Conservation (phyloP, 2,329 filamentous ascomycete genomes). For the Aspergillus pseudotamarii region DNA sequence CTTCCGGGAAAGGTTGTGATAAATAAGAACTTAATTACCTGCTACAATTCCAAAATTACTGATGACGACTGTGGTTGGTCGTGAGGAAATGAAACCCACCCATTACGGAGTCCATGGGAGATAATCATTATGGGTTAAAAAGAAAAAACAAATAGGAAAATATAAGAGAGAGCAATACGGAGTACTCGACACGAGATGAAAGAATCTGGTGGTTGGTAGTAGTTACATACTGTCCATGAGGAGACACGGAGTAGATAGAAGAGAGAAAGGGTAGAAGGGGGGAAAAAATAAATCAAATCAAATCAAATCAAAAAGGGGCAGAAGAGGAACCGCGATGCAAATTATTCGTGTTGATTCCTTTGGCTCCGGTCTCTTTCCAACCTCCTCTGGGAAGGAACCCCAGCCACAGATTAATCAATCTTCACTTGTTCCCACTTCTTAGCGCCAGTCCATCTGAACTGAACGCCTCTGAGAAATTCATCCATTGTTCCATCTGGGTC, state of each 20-base stretch:
- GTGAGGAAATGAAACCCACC: not conserved
- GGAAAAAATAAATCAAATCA: too few species aligned
- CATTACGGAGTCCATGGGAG: not conserved
- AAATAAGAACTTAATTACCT: conserved; percentile 1
- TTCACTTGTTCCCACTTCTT: conserved; percentile 6
- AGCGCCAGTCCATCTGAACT: conserved; percentile 2
- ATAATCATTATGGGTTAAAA: not conserved
- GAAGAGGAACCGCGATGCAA: not conserved
- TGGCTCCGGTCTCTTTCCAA: not conserved
- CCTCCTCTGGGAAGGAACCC: not conserved
- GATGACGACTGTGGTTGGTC: not conserved
- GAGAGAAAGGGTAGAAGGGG: not conserved
- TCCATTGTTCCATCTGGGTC: not conserved
- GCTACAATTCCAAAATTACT: not conserved
- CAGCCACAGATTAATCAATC: conserved; percentile 17
- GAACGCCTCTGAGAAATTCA: not conserved
- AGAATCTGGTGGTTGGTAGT: too few species aligned
- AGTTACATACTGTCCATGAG: not conserved
- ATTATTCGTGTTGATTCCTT: conserved; percentile 1
- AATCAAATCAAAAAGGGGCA: not conserved
- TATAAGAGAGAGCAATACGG: not conserved
- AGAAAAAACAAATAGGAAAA: not conserved
- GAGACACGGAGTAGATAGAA: not conserved
- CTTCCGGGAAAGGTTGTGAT: not conserved
- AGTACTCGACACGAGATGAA: not conserved